Base-by-base conservation (phyloP, 2,329 filamentous ascomycete species). In the Hawksworthiomyces lignivorus region DNA sequence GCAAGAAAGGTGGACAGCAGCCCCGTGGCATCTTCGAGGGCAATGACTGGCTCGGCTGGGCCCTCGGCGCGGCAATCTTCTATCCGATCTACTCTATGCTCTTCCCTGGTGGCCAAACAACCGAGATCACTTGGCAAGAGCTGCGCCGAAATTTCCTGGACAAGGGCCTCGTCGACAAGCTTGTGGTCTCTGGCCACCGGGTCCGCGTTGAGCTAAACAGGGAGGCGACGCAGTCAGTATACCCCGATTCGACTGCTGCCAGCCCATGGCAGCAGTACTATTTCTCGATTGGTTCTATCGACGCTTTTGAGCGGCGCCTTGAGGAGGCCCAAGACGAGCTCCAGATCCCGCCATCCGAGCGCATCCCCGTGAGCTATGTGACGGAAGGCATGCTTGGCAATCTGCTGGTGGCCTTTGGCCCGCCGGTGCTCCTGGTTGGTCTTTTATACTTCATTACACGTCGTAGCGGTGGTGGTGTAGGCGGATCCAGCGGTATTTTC, bases 101-200 rank as follows among this genome's bases (percentile, higher is more conserved):
- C 20, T 65, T 69, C 48, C 62, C 63, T 18, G 53, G 56, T 37
- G 67, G 71, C 49, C 64, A 65, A 27, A 57, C 58, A 10, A 59
- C 80, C 56, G 90, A 98, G 59, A 96, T 98, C 45, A 97, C 92
- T 42, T 98, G 88, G 87, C 89, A 98, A 65, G 92, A 98, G 65
- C 87, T 98, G 66, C 75, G 86, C 49, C 89, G 80, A 53, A 92
- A 87, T 24, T 97, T 95, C 71, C 72, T 98, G 47, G 88, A 96
- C 65, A 96, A 94, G 70, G 92, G 92, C 7, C 73, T 98, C 19
- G 89, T 98, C 17, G 86, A 96, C 66, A 96, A 89, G 68, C 74
- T 98, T 15, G 82, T 94, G 26, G 75, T 95, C 39, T 80, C 88
- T 53, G 77, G 81, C 49, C 80, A 78, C 54, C 77, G 77, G 48